Base-by-base conservation (phyloP, 2,329 filamentous ascomycete species). In the Venturia oleaginea region DNA sequence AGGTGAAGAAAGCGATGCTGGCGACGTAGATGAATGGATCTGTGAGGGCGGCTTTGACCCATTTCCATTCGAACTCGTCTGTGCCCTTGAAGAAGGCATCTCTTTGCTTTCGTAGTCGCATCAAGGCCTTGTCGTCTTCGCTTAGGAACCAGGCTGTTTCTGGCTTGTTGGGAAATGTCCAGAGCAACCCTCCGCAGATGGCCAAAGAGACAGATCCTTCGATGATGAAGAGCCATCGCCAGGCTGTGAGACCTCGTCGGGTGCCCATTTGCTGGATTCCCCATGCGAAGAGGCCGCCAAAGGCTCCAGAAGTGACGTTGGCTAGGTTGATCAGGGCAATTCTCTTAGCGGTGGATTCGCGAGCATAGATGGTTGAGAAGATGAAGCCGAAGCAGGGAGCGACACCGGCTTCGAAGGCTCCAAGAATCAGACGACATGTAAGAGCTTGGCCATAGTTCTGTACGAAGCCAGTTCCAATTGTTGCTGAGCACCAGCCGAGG, bases 1-100 rank as follows among this genome's bases (percentile, higher is more conserved):
- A 72, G 34, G 70, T 72, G 63, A 76, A 76, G 65, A 76, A 72
- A 17, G 71, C 67, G 17, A 71, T 65, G 4, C 68, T 69, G 19
- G 69, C 67, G 3, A 72, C 63, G 42, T 71, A 75, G 43, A 74
- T 66, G 57, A 71, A 72, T 3, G 71, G 69, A 51, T 75, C 73
- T 19, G 67, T 71, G 22, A 73, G 64, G 24, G 70, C 73, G 61
- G 72, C 66, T 40, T 67, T 68, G 2, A 71, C 68, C 60, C 69
- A 72, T n/a, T 70, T 68, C 70, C 70, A 68, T 42, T 70, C 69
- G 42, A 74, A 71, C 30, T 70, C 67, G 42, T 73, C 70, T 27
- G 69, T 67, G 55, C 74, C 75, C 66, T 68, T 67, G 62, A 72
- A 72, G 5, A 68, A 42, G 13, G 63, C 40, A 62, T 76, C 72